A percentile compares a stretch with the other conserved stretches of the same genome.
phyloP scores from a whole-genome alignment of 164 flowering plant genomes.

The Platanus orientalis region DNA sequence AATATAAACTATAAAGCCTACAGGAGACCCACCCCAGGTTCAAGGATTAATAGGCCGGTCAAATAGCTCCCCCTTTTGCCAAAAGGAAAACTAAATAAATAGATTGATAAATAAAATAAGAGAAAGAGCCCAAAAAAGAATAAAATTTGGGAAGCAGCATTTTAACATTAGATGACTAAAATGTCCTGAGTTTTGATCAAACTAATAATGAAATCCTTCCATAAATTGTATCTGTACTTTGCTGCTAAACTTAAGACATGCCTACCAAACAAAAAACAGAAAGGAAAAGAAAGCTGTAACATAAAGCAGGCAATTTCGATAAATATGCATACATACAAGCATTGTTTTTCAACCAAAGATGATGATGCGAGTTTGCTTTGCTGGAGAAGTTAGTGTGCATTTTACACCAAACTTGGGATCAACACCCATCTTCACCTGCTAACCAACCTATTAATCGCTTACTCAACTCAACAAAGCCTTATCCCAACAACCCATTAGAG shows the following conservation, averaged over 20 bases:
- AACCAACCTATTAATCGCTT: too few relatives aligned
- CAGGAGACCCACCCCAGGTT: neutral
- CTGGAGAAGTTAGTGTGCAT: too few relatives aligned
- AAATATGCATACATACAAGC: neutral
- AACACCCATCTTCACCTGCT: too few relatives aligned
- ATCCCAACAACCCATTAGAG: too few relatives aligned
- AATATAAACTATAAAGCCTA: conserved; percentile 18
- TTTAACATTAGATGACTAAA: conserved; percentile 24
- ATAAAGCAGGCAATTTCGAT: neutral
- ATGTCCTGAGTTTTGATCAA: conserved; percentile 16
- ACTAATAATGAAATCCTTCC: conserved; percentile 3
- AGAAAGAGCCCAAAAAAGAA: conserved; percentile 9
- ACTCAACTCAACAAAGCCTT: too few relatives aligned
- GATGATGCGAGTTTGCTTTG: neutral
- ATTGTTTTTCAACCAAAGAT: neutral
- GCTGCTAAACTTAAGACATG: too few relatives aligned
- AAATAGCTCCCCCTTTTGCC: conserved; percentile 15
- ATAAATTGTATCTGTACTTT: too few relatives aligned
- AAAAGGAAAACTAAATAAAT: conserved; percentile 1
- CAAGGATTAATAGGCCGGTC: conserved; percentile 10
- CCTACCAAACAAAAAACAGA: too few relatives aligned
- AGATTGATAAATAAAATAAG: conserved; percentile 11
- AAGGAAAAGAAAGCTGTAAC: too few relatives aligned
- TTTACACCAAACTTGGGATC: too few relatives aligned
- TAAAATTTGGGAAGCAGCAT: conserved; percentile 22